Base-by-base conservation (phyloP, 192 early-diverging fungal genomes). In the Glomus cerebriforme region DNA sequence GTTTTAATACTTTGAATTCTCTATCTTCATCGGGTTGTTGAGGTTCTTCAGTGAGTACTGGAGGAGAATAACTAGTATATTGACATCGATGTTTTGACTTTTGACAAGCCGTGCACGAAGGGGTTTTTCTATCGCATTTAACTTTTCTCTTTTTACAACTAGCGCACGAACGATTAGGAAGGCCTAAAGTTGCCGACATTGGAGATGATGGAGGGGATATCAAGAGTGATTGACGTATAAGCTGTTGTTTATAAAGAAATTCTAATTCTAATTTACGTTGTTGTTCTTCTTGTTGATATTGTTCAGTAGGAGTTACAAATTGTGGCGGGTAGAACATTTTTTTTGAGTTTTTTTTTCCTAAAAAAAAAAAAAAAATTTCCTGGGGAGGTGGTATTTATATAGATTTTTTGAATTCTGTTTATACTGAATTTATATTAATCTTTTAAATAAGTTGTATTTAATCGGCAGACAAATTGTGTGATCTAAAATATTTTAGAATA, bases 111-210 rank as follows among this genome's bases (percentile, higher is more conserved):
- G 77, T 35, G 10, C 77, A 78, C 1, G 77, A 67, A 13, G 77
- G 77, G n/a, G 54, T 59, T 8, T 69, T 69, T 58, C 77, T 59
- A 69, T 78, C 77, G 13, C 77, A 78, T 69, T 78, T 69, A 12
- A 78, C 77, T 39, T 78, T 78, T 58, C 77, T 49, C 26, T 69
- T 69, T 7, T 78, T 78, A 27, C 65, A 78, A 15, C 32, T 39
- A 1, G 29, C 63, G 13, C 77, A 78, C 31, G 66, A 45, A 31
- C 77, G 63, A 69, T 78, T 78, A 35, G 77, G 66, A 69, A 69
- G 32, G 1, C 77, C 77, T 10, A 78, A 58, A 13, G 65, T 47
- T 1, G 62, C 26, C 1, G 63, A 3, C 64, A 78, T 78, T 29
- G 47, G 63, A 19, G 39, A 54, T 1, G 66, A 22, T 5, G 47